Evolutionary conservation across 805 yeast species (phyloP).

Genomic region (Ogataea dorogensis): DNA sequence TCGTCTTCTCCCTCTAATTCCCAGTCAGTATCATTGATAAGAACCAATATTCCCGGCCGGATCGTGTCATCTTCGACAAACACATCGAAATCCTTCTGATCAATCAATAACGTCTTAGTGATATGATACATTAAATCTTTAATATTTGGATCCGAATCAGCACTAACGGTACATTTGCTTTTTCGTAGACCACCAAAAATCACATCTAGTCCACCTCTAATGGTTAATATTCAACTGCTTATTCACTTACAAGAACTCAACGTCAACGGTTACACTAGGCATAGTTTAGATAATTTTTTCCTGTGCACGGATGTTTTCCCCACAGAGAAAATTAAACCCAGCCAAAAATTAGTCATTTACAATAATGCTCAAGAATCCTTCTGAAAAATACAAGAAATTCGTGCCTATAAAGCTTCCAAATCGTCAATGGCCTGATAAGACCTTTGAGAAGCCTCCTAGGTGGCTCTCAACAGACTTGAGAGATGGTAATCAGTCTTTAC

Average conservation of each 20-base stretch:
- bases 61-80: slow-evolving; percentile 80
- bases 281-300: slow-evolving; percentile 7
- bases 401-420: slow-evolving; percentile 54
- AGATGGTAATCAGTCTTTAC: slow-evolving; percentile 82
- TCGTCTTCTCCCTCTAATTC: slow-evolving; percentile 88
- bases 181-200: slow-evolving; percentile 61
- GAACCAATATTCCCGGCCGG: slow-evolving; percentile 89
- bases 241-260: slow-evolving; percentile 40
- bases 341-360: background rate
- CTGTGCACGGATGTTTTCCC: slow-evolving; percentile 13
- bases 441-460: slow-evolving; percentile 69
- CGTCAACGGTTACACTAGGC: slow-evolving; percentile 37
- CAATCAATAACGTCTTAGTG: slow-evolving; percentile 51
- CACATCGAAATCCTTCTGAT: slow-evolving; percentile 63
- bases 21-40: slow-evolving; percentile 96
- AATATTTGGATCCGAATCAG: slow-evolving; percentile 33
- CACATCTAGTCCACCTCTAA: slow-evolving; percentile 79
- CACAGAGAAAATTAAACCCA: slow-evolving; percentile 1
- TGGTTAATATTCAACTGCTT: slow-evolving; percentile 4
- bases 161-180: slow-evolving; percentile 46
- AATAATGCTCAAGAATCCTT: slow-evolving; percentile 67
- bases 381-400: slow-evolving; percentile 57
- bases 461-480: slow-evolving; percentile 80
- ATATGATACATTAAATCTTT: slow-evolving; percentile 58
- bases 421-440: slow-evolving; percentile 69